Percentiles rank a stretch among this genome's conserved stretches.
Conservation (phyloP, 1,284 basidiomycete species). For the Moesziomyces sp. region DNA sequence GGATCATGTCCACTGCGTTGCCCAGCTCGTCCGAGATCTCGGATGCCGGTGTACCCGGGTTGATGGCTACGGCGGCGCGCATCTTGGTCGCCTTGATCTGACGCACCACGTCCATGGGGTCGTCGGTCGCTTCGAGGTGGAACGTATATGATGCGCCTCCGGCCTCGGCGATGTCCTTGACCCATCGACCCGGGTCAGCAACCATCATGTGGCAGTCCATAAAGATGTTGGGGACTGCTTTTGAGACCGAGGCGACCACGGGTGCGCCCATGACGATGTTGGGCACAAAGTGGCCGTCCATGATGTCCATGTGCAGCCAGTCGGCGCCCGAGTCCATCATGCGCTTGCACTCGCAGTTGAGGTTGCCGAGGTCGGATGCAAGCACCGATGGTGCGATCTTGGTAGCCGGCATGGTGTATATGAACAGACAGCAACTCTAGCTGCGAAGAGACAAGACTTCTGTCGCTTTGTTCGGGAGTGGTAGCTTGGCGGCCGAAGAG, state of each 20-base stretch:
- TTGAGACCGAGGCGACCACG: conserved; percentile 85
- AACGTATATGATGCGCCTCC: conserved; percentile 96
- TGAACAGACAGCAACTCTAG: background rate
- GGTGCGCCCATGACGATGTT: conserved; percentile 84
- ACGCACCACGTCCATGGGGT: conserved; percentile 64
- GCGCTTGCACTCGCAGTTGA: conserved; percentile 64
- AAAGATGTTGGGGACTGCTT: conserved; percentile 91
- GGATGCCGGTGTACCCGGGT: conserved; percentile 64
- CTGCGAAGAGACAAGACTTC: too few species aligned
- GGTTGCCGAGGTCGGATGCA: conserved; percentile 66
- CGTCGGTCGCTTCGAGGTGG: conserved; percentile 83
- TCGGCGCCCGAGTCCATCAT: conserved; percentile 67
- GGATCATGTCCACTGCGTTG: conserved; percentile 65
- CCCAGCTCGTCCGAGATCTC: conserved; percentile 66
- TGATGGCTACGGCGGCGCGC: conserved; percentile 66
- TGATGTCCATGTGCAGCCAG: conserved; percentile 66
- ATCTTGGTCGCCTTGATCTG: conserved; percentile 65
- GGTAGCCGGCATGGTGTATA: conserved; percentile 55
- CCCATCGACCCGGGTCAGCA: conserved; percentile 92
- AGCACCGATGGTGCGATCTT: conserved; percentile 66
- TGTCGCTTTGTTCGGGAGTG: background rate
- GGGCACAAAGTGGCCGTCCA: conserved; percentile 89
- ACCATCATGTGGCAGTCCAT: conserved; percentile 99
- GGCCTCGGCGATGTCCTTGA: conserved; percentile 92
- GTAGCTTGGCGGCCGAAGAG: background rate